Conservation (phyloP, 345 rosid genomes). For the Turritis glabra region DNA sequence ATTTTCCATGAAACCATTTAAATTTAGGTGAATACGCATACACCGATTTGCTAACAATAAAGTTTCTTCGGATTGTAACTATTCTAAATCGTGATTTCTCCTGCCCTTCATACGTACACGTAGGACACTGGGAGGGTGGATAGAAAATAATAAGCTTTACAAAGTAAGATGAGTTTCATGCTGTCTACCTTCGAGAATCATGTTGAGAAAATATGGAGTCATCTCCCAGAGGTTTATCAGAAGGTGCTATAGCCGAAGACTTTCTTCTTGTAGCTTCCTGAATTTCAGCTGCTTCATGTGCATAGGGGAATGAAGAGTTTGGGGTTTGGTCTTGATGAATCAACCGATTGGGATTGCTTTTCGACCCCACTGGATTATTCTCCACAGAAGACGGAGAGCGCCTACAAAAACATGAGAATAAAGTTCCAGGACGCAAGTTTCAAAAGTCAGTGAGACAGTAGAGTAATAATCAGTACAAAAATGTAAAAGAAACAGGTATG, state of each 20-base stretch:
- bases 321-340: constrained; percentile 43
- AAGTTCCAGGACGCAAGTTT: neutral
- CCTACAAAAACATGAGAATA: constrained; percentile 44
- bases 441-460: constrained; percentile 7
- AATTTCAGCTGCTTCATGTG: constrained; percentile 42
- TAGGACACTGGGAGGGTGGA: neutral
- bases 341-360: constrained; percentile 36
- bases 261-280: constrained; percentile 49
- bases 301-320: constrained; percentile 36
- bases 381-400: constrained; percentile 42
- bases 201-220: constrained; percentile 38
- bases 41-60: neutral
- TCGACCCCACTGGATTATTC: constrained; percentile 43
- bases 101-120: constrained; percentile 7
- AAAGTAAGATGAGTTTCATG: constrained; percentile 14
- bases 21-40: constrained; percentile 4
- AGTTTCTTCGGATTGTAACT: constrained; percentile 15
- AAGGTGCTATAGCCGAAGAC: constrained; percentile 43
- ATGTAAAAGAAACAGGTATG: neutral
- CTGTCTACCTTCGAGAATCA: constrained; percentile 53
- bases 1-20: neutral
- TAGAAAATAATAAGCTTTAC: constrained; percentile 16
- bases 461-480: neutral
- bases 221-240: constrained; percentile 40
- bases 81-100: constrained; percentile 13